Evolutionary conservation across 371 early-diverging fungal genomes (phyloP).

Genomic region (Saksenaea oblongispora): DNA sequence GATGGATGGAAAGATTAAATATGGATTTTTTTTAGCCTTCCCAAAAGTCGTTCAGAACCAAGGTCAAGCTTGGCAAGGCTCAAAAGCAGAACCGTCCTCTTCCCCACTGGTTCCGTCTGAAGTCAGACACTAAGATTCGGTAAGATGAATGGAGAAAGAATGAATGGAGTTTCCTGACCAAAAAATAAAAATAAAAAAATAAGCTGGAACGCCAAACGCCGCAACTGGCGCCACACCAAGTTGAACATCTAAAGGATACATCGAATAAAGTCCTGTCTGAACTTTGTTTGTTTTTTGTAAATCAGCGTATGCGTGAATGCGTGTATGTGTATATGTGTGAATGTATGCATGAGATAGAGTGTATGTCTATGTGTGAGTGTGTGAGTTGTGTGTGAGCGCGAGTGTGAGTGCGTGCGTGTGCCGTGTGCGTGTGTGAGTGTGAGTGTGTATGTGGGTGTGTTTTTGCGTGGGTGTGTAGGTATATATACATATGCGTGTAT

Average conservation of each 20-base stretch:
- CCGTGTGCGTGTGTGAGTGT: too few species aligned
- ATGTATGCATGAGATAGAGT: too few species aligned
- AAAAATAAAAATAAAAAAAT: not conserved
- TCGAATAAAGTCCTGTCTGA: too few species aligned
- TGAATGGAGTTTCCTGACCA: not conserved
- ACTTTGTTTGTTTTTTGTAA: too few species aligned
- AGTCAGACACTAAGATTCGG: slow-evolving; percentile 94
- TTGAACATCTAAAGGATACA: slow-evolving; percentile 73
- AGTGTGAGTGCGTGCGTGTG: too few species aligned
- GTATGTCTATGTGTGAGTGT: too few species aligned
- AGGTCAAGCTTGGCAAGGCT: slow-evolving; percentile 98
- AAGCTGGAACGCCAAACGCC: slow-evolving; percentile 95
- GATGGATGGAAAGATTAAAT: not conserved
- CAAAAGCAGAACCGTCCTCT: slow-evolving; percentile 98
- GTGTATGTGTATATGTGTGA: too few species aligned
- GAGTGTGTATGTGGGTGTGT: too few species aligned
- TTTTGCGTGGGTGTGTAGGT: too few species aligned
- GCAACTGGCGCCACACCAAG: slow-evolving; percentile 98
- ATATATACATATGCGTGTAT: too few species aligned
- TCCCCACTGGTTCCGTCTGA: slow-evolving; percentile 97
- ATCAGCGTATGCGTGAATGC: too few species aligned
- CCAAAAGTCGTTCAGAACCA: slow-evolving; percentile 94
- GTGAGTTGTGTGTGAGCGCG: too few species aligned
- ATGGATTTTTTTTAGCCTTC: slow-evolving; percentile 68
- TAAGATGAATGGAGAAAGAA: slow-evolving; percentile 26